A percentile compares a stretch with the other conserved stretches of the same genome.
These are phyloP conservation scores for Aspergillus arachidicola DNA, from an alignment of 2,329 filamentous ascomycete genomes.

Conservation along the genomic window DNA sequence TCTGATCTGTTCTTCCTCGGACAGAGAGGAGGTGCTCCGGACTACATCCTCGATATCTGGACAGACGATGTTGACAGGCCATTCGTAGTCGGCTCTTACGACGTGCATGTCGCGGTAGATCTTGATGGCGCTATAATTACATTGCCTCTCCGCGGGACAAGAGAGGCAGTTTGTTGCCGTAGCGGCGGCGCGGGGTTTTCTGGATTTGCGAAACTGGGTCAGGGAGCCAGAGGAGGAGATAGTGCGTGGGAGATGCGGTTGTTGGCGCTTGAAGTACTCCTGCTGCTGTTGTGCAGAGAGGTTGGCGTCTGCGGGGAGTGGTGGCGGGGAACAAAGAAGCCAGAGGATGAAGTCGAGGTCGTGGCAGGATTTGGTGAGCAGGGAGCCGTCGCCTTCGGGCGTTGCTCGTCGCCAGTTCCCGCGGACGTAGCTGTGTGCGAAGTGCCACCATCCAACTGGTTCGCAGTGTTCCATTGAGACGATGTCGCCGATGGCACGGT, in stretches of 20 bases:
- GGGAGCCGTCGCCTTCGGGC: constrained; percentile 69
- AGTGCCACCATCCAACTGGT: constrained; percentile 96
- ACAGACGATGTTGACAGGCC: constrained; percentile 88
- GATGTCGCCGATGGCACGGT: constrained; percentile 79
- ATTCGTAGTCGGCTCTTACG: constrained; percentile 66
- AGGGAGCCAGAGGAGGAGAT: constrained; percentile 77
- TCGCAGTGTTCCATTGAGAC: constrained; percentile 89
- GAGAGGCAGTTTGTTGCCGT: constrained; percentile 82
- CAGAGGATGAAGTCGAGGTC: constrained; percentile 93
- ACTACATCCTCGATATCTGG: constrained; percentile 85
- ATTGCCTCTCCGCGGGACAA: constrained; percentile 73
- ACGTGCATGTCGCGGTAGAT: constrained; percentile 76
- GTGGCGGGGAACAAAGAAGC: constrained; percentile 76
- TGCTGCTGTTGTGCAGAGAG: neutral
- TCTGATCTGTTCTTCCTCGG: neutral
- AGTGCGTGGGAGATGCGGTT: constrained; percentile 72
- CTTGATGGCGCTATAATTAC: constrained; percentile 81
- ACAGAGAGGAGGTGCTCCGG: constrained; percentile 10
- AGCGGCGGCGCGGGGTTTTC: constrained; percentile 77
- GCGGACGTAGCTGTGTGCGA: constrained; percentile 82
- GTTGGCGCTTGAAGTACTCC: constrained; percentile 29
- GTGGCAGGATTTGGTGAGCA: constrained; percentile 94
- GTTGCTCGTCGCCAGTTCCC: constrained; percentile 91
- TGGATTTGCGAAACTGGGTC: constrained; percentile 73
- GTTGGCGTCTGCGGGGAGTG: constrained; percentile 26